Conservation (phyloP, 306 rosid species). For the Phaseolus lunatus region DNA sequence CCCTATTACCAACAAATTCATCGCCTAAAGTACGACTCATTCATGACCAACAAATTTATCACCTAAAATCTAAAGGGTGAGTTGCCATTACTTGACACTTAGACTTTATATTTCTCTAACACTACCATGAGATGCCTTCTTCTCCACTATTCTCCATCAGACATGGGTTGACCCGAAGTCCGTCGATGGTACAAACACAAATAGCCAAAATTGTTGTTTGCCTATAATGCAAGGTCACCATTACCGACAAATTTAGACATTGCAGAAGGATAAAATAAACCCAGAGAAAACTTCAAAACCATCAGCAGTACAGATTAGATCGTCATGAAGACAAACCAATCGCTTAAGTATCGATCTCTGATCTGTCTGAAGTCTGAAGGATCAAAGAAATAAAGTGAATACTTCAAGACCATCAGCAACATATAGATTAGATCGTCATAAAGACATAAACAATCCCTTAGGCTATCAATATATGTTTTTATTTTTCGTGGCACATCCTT, state of each 20-base stretch:
- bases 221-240: slow-evolving; percentile 24
- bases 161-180: no score
- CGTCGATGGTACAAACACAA: no score
- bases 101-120: no score
- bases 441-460: slow-evolving; percentile 13
- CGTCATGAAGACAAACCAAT: slow-evolving; percentile 15
- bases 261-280: slow-evolving; percentile 29
- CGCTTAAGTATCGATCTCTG: neutral
- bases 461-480: neutral
- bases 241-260: slow-evolving; percentile 9
- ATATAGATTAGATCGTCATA: slow-evolving; percentile 8
- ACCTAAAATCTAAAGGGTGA: no score
- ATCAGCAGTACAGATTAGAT: neutral
- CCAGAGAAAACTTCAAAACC: slow-evolving; percentile 5
- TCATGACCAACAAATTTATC: no score
- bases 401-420: neutral
- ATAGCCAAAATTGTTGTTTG: slow-evolving; percentile 9
- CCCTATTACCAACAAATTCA: no score
- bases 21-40: no score
- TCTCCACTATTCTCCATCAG: no score
- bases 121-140: no score
- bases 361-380: neutral
- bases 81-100: no score
- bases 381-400: slow-evolving; percentile 17
- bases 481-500: neutral